These are phyloP conservation scores for Taxillus chinensis DNA, from an alignment of 164 flowering plant species.

Conservation along the genomic window DNA sequence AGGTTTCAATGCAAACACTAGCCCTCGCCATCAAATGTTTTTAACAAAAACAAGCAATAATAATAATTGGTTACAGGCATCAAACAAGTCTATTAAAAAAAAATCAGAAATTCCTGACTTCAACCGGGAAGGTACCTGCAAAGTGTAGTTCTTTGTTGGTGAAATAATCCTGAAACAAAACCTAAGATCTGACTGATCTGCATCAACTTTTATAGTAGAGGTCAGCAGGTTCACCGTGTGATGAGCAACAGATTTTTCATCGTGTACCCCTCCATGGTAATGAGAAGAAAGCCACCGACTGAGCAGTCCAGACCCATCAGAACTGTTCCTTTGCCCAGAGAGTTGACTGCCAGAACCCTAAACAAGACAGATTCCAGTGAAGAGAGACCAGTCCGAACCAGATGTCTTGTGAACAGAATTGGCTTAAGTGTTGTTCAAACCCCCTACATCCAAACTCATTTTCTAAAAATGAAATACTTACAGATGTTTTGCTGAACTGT, in stretches of 20 bases:
- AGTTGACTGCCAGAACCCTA: conserved; percentile 56
- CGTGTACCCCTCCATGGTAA: conserved; percentile 84
- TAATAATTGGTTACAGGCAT: not conserved
- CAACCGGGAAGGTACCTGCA: conserved; percentile 55
- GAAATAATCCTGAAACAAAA: conserved; percentile 97
- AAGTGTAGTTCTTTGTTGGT: conserved; percentile 85
- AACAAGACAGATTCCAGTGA: not conserved
- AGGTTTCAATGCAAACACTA: not conserved
- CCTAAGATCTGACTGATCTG: conserved; percentile 91
- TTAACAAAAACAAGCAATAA: not conserved
- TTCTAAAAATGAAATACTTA: conserved; percentile 27
- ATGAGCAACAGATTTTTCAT: conserved; percentile 90
- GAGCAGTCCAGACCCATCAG: conserved; percentile 82
- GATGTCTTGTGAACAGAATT: not conserved
- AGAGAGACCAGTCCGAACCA: not conserved
- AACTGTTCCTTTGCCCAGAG: conserved; percentile 46
- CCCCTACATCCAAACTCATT: not conserved
- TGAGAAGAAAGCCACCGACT: conserved; percentile 97
- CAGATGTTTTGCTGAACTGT: conserved; percentile 54
- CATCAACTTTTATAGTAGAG: conserved; percentile 94
- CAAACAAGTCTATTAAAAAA: not conserved
- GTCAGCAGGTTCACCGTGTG: conserved; percentile 95
- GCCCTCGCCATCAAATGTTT: not conserved
- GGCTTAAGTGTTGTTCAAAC: not conserved
- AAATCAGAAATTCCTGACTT: not conserved